These are phyloP conservation scores for Dothidotthia symphoricarpi DNA, from an alignment of 2,329 filamentous ascomycete species.

Conservation along the genomic window DNA sequence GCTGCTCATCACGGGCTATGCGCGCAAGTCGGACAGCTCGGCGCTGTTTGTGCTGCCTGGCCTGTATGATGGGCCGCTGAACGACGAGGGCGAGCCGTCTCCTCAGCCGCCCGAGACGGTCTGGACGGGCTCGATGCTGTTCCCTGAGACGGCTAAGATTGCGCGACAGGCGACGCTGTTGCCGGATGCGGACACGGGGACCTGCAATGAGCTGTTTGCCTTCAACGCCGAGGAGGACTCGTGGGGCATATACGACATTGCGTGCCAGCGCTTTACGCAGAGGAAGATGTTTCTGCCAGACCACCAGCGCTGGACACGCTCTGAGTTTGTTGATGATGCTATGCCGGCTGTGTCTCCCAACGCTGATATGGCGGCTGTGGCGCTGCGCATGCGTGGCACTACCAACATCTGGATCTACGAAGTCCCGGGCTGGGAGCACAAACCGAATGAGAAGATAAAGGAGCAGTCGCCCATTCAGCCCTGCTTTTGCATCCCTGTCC, in stretches of 20 bases:
- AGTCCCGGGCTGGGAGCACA: slow-evolving; percentile 38
- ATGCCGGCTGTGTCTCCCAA: slow-evolving; percentile 43
- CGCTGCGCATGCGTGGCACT: slow-evolving; percentile 38
- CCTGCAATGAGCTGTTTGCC: slow-evolving; percentile 43
- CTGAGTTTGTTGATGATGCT: slow-evolving; percentile 42
- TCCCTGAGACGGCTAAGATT: slow-evolving; percentile 41
- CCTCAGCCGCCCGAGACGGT: slow-evolving; percentile 37
- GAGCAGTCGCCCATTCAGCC: slow-evolving; percentile 38
- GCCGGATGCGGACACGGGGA: slow-evolving; percentile 39
- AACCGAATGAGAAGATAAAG: slow-evolving; percentile 25
- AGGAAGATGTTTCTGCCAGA: slow-evolving; percentile 42
- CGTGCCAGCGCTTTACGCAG: slow-evolving; percentile 40
- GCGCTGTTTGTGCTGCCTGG: slow-evolving; percentile 42
- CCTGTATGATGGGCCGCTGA: slow-evolving; percentile 41
- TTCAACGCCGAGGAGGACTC: slow-evolving; percentile 43
- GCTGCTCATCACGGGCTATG: slow-evolving; percentile 41
- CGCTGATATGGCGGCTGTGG: slow-evolving; percentile 40
- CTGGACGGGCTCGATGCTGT: slow-evolving; percentile 44
- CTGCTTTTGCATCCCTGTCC: slow-evolving; percentile 39
- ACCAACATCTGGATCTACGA: slow-evolving; percentile 44
- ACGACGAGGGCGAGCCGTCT: slow-evolving; percentile 42
- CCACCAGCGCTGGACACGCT: slow-evolving; percentile 40
- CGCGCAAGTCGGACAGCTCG: slow-evolving; percentile 36
- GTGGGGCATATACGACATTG: slow-evolving; percentile 44
- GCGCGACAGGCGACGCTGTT: slow-evolving; percentile 42